A percentile compares a stretch with the other conserved stretches of the same genome.
Conservation (phyloP, 768 basidiomycete species). For the Mycena venus region DNA sequence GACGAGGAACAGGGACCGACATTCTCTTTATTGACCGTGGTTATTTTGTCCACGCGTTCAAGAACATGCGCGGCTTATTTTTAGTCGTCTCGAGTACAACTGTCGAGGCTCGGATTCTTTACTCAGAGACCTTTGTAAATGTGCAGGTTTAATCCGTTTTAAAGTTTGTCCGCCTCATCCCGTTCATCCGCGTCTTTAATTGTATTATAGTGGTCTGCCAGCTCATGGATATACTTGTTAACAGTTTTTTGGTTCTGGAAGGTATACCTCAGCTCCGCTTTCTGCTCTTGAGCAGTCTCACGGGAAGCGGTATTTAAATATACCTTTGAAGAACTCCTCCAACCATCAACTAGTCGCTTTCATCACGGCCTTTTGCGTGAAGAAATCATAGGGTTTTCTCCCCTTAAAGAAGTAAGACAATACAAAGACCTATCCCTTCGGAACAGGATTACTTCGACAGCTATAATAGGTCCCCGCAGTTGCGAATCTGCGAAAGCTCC, state of each 20-base stretch:
- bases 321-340: neutral
- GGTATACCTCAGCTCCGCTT: neutral
- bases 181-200: neutral
- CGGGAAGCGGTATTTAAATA: neutral
- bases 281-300: neutral
- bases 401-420: neutral
- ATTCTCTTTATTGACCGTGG: neutral
- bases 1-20: neutral
- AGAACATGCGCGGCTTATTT: neutral
- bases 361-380: neutral
- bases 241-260: slow-evolving; percentile 2
- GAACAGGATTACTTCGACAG: neutral
- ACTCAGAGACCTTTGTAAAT: neutral
- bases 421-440: neutral
- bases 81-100: neutral
- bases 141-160: neutral
- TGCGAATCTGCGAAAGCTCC: neutral
- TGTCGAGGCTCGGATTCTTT: neutral
- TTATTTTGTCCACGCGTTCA: neutral
- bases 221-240: neutral
- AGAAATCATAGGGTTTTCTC: neutral
- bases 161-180: neutral
- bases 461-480: neutral
- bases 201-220: neutral
- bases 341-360: neutral